These are phyloP conservation scores for Hypericum androsaemum DNA, from an alignment of 345 rosid genomes.

Conservation along the genomic window DNA sequence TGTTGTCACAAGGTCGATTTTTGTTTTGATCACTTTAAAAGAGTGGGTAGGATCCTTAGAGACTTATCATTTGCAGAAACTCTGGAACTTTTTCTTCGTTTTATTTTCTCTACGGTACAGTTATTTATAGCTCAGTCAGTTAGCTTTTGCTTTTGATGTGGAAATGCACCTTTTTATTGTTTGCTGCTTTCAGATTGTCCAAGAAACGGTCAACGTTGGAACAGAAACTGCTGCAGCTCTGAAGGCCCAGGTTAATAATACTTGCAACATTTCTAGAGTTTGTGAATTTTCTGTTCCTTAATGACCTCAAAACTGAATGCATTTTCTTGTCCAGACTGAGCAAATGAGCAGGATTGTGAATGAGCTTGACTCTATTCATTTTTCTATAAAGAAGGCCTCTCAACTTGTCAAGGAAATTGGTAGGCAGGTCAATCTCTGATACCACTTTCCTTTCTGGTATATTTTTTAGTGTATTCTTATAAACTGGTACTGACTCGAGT, in stretches of 20 bases:
- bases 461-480: neutral
- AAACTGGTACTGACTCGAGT: neutral
- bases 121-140: too few species aligned
- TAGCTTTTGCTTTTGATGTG: too few species aligned
- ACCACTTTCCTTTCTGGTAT: conserved; percentile 13
- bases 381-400: conserved; percentile 89
- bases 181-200: conserved; percentile 54
- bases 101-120: too few species aligned
- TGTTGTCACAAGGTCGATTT: too few species aligned
- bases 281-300: too few species aligned
- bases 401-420: conserved; percentile 92
- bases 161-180: neutral
- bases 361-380: conserved; percentile 92
- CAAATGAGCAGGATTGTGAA: conserved; percentile 97
- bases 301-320: conserved; percentile 13
- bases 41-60: too few species aligned
- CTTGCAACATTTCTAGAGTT: conserved; percentile 5
- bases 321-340: conserved; percentile 57
- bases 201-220: conserved; percentile 71
- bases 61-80: too few species aligned
- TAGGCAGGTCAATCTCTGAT: conserved; percentile 77
- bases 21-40: too few species aligned
- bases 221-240: conserved; percentile 86
- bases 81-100: too few species aligned
- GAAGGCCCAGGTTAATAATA: conserved; percentile 67